A percentile compares a stretch with the other conserved stretches of the same genome.
Conservation (phyloP, 768 basidiomycete species). For the Rhodotorula kratochvilovae region DNA sequence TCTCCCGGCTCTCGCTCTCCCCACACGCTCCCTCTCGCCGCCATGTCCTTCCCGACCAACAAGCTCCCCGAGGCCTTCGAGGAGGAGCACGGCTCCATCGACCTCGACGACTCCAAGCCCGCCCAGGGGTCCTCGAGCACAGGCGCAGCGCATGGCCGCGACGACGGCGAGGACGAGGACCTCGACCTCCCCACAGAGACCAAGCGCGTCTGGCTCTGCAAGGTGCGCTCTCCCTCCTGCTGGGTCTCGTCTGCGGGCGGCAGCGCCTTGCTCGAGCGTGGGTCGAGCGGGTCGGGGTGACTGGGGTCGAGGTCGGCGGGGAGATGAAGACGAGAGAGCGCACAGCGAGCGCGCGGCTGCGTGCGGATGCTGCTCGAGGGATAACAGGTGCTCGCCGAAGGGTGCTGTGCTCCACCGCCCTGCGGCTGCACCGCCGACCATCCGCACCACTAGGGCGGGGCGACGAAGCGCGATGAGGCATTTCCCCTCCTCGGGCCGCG, state of each 20-base stretch:
- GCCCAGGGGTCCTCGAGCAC: conserved; percentile 18
- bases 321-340: too few relatives aligned
- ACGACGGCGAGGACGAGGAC: conserved; percentile 70
- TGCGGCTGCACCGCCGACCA: too few relatives aligned
- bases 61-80: conserved; percentile 36
- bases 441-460: too few relatives aligned
- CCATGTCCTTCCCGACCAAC: conserved; percentile 9
- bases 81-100: conserved; percentile 36
- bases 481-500: too few relatives aligned
- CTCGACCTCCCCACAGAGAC: conserved; percentile 72
- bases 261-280: too few relatives aligned
- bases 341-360: too few relatives aligned
- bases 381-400: too few relatives aligned
- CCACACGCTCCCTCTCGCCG: background rate
- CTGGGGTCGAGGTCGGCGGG: too few relatives aligned
- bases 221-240: conserved; percentile 54
- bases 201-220: conserved; percentile 77
- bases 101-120: conserved; percentile 11
- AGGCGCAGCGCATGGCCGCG: conserved; percentile 19
- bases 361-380: too few relatives aligned
- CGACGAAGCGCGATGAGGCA: too few relatives aligned
- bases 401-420: too few relatives aligned
- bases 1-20: background rate
- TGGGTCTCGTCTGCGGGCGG: background rate
- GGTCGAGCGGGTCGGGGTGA: too few relatives aligned